Base-by-base conservation (phyloP, 192 early-diverging fungal species). In the Funneliformis geosporum region DNA sequence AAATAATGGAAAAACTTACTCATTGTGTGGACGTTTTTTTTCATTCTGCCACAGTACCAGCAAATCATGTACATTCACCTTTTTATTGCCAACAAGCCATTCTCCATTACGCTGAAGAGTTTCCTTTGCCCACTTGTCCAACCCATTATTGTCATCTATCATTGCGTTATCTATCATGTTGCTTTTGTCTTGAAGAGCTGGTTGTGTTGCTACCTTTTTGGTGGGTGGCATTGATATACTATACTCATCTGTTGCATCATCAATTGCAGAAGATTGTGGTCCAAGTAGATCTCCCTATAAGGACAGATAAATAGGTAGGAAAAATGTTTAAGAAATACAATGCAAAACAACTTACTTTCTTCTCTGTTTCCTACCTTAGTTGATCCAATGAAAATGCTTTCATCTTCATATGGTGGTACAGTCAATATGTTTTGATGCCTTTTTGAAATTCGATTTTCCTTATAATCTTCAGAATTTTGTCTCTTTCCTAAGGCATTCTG, bases 101-200 rank as follows among this genome's bases (percentile, higher is more conserved):
- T 76, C 61, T 46, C 61, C 75, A 76, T 76, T 60, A 65, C 75
- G 0, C 75, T 76, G 75, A 76, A 76, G 55, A 76, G 75, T 76
- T 66, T 76, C 47, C 28, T 43, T 76, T 25, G 75, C 60, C 12
- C 21, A 65, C 43, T 64, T 76, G 12, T 76, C 61, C 28, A 76
- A 25, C 40, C 23, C 60, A 42, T 76, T 40, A 65, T 76, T 50
- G 60, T 73, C 44, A 47, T 42, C 69, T 27, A 47, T 71, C 11
- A 12, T 3, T 66, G 64, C 16, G n/a, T n/a, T n/a, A 66, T 66
- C 64, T 66, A 14, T 47, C 46, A 11, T 14, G n/a, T n/a, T n/a
- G n/a, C n/a, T n/a, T n/a, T n/a, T n/a, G n/a, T n/a, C n/a, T n/a
- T n/a, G n/a, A n/a, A n/a, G n/a, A n/a, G n/a, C n/a, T n/a, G n/a